Evolutionary conservation across 768 basidiomycete species (phyloP), one percentile per base, ranked within the genome.

Genomic region (Lactifluus piperatus): DNA sequence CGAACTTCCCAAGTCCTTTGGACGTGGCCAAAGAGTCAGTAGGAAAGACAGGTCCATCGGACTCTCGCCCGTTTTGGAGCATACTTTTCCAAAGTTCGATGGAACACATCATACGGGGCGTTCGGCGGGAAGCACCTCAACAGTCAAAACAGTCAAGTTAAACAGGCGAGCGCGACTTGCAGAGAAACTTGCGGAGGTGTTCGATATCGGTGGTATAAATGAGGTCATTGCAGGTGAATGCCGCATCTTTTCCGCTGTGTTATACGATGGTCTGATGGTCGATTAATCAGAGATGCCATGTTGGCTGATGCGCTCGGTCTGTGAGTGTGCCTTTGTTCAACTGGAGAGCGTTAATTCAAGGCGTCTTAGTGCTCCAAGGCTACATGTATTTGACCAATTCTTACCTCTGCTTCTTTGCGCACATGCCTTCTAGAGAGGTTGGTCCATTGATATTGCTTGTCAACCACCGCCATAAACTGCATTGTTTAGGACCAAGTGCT

Each of bases 341-440:
- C 51, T 4, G 43, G 5, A n/a, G 26, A 20, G 64, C 24, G 34
- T 52, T 59, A 16, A 60, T 26, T 51, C 9, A 57, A n/a, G 10
- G 22, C 41, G 61, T 49, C 18, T 34, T 70, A 90, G 92, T 98
- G 62, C 78, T 99, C 32, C 95, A 99, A 72, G 95, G 95, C 2
- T 98, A 95, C 69, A 91, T 99, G 82, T 99, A 95, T 71, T 77
- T 98, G 50, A 98, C 95, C 1, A 90, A 90, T 66, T 84, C 87
- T 11, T 89, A 95, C 70, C 72, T 98, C 20, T 97, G 95, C 74
- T 99, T 99, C 76, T 99, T 94, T 71, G 92, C 92, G 2, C 92
- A 92, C 70, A 88, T 95, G 84, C 92, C 92, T 18, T 79, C 84
- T 30, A 79, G 85, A 75, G 93, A 94, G 80, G 94, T 94, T 60